Evolutionary conservation across 2,329 filamentous ascomycete genomes (phyloP).

Genomic region (Cordyceps fumosorosea): DNA sequence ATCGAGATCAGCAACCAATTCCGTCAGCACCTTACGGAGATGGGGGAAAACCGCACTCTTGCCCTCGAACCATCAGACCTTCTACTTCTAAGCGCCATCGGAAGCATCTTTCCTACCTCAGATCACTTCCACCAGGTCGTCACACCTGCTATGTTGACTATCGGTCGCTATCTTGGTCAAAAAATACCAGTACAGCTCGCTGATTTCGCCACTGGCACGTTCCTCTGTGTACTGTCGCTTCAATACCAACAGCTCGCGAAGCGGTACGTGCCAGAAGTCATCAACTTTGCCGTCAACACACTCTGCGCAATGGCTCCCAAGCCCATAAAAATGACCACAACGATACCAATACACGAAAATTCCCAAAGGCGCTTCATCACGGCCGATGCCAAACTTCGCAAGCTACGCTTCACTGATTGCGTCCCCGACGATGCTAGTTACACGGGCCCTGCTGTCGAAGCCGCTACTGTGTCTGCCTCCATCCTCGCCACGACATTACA

Average conservation of each 20-base stretch:
- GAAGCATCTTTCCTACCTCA: conserved; percentile 83
- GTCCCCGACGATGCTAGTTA: conserved; percentile 30
- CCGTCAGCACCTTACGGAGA: conserved; percentile 61
- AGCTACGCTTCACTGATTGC: conserved; percentile 55
- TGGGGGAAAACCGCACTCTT: conserved; percentile 42
- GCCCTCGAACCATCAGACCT: conserved; percentile 63
- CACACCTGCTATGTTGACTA: conserved; percentile 81
- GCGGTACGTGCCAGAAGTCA: conserved; percentile 80
- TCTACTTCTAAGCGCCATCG: conserved; percentile 74
- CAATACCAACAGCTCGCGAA: conserved; percentile 81
- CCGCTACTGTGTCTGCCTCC: conserved; percentile 42
- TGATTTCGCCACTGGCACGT: conserved; percentile 69
- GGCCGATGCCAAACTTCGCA: conserved; percentile 37
- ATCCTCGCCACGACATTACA: conserved; percentile 56
- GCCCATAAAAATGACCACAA: conserved; percentile 49
- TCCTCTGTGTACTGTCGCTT: conserved; percentile 69
- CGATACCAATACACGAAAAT: conserved; percentile 54
- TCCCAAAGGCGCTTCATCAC: conserved; percentile 41
- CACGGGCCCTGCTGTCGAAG: conserved; percentile 20
- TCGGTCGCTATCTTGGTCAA: conserved; percentile 76
- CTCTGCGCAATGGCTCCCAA: conserved; percentile 59
- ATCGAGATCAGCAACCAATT: conserved; percentile 72
- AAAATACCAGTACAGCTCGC: conserved; percentile 58
- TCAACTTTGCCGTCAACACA: conserved; percentile 74
- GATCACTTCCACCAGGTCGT: conserved; percentile 96